A percentile compares a stretch with the other conserved stretches of the same genome.
These are phyloP conservation scores for Paecilomyces sp. DNA, from an alignment of 2,329 filamentous ascomycete genomes.

Conservation along the genomic window DNA sequence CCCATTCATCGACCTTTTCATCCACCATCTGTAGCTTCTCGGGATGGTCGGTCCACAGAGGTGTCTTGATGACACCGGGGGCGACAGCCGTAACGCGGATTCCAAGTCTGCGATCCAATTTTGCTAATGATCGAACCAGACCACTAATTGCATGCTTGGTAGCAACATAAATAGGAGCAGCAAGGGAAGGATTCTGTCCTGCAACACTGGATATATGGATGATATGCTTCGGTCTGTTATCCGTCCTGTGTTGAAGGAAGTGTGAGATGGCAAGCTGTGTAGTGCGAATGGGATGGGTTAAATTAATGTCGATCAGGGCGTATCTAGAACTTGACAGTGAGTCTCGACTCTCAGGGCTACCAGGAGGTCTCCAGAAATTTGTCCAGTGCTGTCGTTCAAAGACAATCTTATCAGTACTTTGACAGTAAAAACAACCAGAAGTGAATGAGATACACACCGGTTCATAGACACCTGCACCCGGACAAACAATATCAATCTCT, in stretches of 20 bases:
- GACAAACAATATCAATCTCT: constrained; percentile 40
- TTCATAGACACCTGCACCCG: constrained; percentile 40
- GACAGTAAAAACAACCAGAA: neutral
- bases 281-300: constrained; percentile 46
- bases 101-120: constrained; percentile 42
- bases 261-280: constrained; percentile 45
- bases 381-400: constrained; percentile 32
- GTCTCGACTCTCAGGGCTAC: constrained; percentile 36
- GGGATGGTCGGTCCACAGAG: constrained; percentile 55
- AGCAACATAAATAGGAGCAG: constrained; percentile 41
- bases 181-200: constrained; percentile 31
- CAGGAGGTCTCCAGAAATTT: constrained; percentile 46
- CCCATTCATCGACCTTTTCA: constrained; percentile 46
- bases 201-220: constrained; percentile 45
- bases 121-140: constrained; percentile 43
- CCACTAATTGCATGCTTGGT: constrained; percentile 45
- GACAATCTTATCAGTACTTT: neutral
- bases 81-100: constrained; percentile 55
- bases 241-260: constrained; percentile 31
- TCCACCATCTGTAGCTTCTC: constrained; percentile 51
- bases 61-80: constrained; percentile 55
- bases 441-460: constrained; percentile 22
- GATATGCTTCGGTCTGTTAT: constrained; percentile 33
- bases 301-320: constrained; percentile 42
- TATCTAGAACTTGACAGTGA: constrained; percentile 34